Evolutionary conservation across 1,284 basidiomycete species (phyloP).

Genomic region (Sparassis latifolia): DNA sequence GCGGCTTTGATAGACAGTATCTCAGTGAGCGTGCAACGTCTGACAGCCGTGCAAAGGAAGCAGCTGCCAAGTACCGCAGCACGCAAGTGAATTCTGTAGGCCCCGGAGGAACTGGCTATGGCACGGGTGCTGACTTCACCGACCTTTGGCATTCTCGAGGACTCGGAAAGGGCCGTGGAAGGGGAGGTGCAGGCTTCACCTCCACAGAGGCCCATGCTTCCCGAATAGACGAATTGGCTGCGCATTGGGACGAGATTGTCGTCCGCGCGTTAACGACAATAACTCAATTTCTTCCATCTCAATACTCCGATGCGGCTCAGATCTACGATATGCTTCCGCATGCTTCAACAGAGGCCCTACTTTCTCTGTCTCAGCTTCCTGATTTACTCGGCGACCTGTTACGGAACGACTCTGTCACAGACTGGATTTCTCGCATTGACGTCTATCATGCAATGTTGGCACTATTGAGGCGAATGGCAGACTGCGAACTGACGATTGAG

Average conservation of each 20-base stretch:
- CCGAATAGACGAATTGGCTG: constrained; percentile 11
- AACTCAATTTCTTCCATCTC: constrained; percentile 35
- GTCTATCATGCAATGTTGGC: constrained; percentile 43
- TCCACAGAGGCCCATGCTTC: neutral
- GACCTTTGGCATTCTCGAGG: neutral
- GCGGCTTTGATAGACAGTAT: constrained; percentile 40
- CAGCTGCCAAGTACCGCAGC: constrained; percentile 22
- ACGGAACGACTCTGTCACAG: constrained; percentile 48
- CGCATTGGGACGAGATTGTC: constrained; percentile 36
- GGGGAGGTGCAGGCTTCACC: neutral
- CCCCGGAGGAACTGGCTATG: constrained; percentile 47
- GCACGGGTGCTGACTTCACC: constrained; percentile 10
- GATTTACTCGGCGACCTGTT: constrained; percentile 39
- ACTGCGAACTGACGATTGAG: constrained; percentile 43
- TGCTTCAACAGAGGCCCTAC: constrained; percentile 32
- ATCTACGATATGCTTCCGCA: constrained; percentile 46
- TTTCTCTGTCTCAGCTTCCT: constrained; percentile 40
- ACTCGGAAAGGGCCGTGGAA: constrained; percentile 11
- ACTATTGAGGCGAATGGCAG: constrained; percentile 41
- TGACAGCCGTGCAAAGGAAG: constrained; percentile 30
- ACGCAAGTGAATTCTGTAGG: constrained; percentile 29
- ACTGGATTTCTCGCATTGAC: constrained; percentile 42
- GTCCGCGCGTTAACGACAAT: constrained; percentile 34
- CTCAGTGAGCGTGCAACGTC: constrained; percentile 34
- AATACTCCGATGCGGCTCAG: constrained; percentile 35